Percentiles rank a stretch among this genome's conserved stretches.
phyloP scores from a whole-genome alignment of 805 yeast species.

The Priceomyces melissophilus region DNA sequence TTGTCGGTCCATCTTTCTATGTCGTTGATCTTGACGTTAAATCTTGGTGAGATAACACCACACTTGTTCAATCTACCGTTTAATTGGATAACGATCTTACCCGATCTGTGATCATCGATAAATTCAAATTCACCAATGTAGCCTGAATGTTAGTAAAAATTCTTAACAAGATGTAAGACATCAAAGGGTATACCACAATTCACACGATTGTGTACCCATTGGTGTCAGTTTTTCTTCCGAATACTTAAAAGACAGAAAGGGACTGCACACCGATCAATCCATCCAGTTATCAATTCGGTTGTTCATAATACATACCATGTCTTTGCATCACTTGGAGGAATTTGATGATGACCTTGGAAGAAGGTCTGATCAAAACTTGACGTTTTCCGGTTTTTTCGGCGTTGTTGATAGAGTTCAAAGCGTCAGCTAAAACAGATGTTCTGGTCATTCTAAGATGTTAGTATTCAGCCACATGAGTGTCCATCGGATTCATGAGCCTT shows the following conservation, averaged over 20 bases:
- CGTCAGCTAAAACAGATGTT: conserved; percentile 98
- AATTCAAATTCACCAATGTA: conserved; percentile 98
- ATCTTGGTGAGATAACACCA: conserved; percentile 98
- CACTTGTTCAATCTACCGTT: conserved; percentile 98
- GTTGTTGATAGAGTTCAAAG: conserved; percentile 95
- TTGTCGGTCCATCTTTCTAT: conserved; percentile 98
- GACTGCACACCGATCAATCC: conserved; percentile 83
- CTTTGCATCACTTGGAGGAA: conserved; percentile 95
- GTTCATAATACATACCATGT: conserved; percentile 47
- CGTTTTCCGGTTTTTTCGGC: conserved; percentile 99
- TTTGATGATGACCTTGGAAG: conserved; percentile 96
- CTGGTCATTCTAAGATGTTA: conserved; percentile 66
- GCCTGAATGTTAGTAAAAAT: conserved; percentile 36
- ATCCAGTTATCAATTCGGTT: conserved; percentile 98
- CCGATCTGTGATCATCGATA: conserved; percentile 98
- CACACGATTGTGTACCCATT: conserved; percentile 21
- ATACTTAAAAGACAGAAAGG: conserved; percentile 96
- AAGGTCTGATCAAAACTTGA: conserved; percentile 97
- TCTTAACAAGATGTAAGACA: neutral
- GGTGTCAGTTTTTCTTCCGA: conserved; percentile 66
- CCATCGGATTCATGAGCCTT: conserved; percentile 36
- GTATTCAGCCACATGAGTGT: conserved; percentile 37
- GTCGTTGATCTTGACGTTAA: conserved; percentile 92
- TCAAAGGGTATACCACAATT: conserved; percentile 58
- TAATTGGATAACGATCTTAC: conserved; percentile 93